Conservation (phyloP, 139 green algal species). For the Yamagishiella unicocca region DNA sequence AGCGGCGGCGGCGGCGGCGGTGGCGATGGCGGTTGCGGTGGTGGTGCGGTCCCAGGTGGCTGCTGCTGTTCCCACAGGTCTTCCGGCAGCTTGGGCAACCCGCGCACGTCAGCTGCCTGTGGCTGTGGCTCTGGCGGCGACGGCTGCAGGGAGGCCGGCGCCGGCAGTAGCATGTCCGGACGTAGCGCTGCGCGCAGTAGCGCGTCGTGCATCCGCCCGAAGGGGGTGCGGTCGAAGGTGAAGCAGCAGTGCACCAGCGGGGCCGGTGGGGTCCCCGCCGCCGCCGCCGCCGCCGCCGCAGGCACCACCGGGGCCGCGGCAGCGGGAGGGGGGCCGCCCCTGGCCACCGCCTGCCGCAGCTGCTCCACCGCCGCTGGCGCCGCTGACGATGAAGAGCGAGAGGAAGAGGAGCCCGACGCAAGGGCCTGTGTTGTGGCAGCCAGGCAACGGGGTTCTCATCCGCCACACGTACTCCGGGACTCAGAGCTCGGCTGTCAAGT, state of each 20-base stretch:
- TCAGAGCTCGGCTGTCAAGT: no score
- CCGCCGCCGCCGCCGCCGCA: neutral
- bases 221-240: slow-evolving; percentile 62
- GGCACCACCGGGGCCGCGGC: no score
- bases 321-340: no score
- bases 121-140: neutral
- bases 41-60: neutral
- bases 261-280: neutral
- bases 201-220: slow-evolving; percentile 58
- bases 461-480: no score
- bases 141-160: slow-evolving; percentile 4
- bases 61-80: neutral
- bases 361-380: no score
- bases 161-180: slow-evolving; percentile 13
- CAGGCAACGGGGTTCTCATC: no score
- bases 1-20: no score
- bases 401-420: no score
- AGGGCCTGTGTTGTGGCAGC: no score
- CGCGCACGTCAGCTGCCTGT: neutral
- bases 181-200: slow-evolving; percentile 16
- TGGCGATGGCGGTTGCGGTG: neutral
- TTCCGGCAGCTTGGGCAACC: slow-evolving; percentile 5
- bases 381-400: no score
- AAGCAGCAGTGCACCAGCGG: slow-evolving; percentile 71
- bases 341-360: no score